phyloP scores from a whole-genome alignment of 257 asterid genomes.

The Nicotiana otophora region DNA sequence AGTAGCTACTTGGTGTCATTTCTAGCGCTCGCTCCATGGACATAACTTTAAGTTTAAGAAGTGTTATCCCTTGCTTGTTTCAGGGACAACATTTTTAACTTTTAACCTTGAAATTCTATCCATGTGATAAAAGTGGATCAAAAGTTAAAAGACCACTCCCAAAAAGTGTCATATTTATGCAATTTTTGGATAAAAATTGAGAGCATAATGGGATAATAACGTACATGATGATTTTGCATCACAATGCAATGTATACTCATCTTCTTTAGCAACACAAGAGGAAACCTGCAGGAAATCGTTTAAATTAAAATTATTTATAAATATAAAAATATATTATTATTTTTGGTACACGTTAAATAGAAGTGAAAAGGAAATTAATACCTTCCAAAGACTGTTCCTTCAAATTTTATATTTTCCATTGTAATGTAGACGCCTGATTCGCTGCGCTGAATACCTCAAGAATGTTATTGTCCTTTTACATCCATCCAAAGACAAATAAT shows the following conservation, averaged over 20 bases:
- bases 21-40: too few relatives aligned
- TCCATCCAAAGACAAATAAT: conserved; percentile 13
- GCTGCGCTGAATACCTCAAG: conserved; percentile 70
- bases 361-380: conserved; percentile 1
- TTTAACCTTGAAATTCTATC: too few relatives aligned
- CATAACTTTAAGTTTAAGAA: too few relatives aligned
- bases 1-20: too few relatives aligned
- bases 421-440: conserved; percentile 76
- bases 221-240: conserved; percentile 84
- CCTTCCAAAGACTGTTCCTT: conserved; percentile 80
- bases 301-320: background rate
- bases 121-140: too few relatives aligned
- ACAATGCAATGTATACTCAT: conserved; percentile 79
- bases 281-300: conserved; percentile 48
- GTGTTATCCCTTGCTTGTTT: too few relatives aligned
- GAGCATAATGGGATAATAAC: conserved; percentile 8
- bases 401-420: conserved; percentile 37
- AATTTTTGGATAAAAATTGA: background rate
- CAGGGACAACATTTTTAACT: too few relatives aligned
- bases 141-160: too few relatives aligned
- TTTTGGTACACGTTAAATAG: too few relatives aligned
- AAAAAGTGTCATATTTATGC: too few relatives aligned
- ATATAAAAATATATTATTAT: too few relatives aligned
- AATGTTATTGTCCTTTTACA: conserved; percentile 55
- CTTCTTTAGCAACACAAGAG: conserved; percentile 64